Percentiles rank a stretch among this genome's conserved stretches.
Evolutionary conservation across 257 asterid genomes (phyloP).

Genomic region (Capsicum pubescens): DNA sequence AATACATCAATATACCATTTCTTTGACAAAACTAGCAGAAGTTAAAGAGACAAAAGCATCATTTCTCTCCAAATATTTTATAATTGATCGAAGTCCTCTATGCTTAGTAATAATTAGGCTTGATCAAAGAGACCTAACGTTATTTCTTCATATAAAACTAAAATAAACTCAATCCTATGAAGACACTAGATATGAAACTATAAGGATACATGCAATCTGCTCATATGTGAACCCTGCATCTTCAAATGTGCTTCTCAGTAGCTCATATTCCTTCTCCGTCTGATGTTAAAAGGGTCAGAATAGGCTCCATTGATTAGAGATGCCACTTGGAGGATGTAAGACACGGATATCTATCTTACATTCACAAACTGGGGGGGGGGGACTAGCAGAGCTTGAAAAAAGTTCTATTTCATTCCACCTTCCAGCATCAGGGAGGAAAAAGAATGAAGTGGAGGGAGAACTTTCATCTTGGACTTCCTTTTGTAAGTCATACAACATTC

Average conservation of each 20-base stretch:
- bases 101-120: not conserved
- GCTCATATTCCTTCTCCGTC: slow-evolving; percentile 65
- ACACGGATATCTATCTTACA: not conserved
- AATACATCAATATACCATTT: slow-evolving; percentile 74
- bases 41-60: slow-evolving; percentile 46
- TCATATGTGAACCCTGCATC: slow-evolving; percentile 51
- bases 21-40: slow-evolving; percentile 72
- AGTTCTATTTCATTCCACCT: not conserved
- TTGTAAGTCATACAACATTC: slow-evolving; percentile 1
- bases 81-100: not conserved
- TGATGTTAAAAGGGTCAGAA: slow-evolving; percentile 37
- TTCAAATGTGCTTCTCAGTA: slow-evolving; percentile 61
- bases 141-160: not conserved
- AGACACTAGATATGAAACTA: slow-evolving; percentile 15
- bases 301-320: not conserved
- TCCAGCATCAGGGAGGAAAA: slow-evolving; percentile 16
- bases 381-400: slow-evolving; percentile 1
- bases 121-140: not conserved
- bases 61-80: not conserved
- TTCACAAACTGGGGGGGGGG: slow-evolving; percentile 13
- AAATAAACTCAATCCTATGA: slow-evolving; percentile 6
- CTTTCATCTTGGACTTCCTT: slow-evolving; percentile 3
- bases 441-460: not conserved
- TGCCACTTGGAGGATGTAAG: not conserved
- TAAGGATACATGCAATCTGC: slow-evolving; percentile 71